Conservation (phyloP, 139 green algal genomes). For the Coelastrella sp. region DNA sequence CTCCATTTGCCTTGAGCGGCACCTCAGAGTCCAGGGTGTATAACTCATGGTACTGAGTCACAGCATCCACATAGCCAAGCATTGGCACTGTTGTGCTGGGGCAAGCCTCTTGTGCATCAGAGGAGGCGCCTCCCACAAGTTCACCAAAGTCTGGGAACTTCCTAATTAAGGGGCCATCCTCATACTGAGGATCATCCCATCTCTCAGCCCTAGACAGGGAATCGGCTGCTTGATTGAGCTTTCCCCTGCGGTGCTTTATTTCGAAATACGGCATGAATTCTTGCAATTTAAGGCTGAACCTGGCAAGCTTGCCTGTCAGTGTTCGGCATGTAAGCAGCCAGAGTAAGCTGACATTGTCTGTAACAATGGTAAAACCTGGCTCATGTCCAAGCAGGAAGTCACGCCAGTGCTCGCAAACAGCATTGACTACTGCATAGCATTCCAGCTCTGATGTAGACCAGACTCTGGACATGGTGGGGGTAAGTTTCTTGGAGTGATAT, state of each 20-base stretch:
- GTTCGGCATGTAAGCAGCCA: slow-evolving; percentile 18
- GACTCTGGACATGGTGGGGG: neutral
- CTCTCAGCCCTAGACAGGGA: neutral
- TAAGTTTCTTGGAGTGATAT: slow-evolving; percentile 37
- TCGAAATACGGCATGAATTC: slow-evolving; percentile 23
- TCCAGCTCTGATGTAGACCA: slow-evolving; percentile 32
- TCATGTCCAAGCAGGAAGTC: slow-evolving; percentile 8
- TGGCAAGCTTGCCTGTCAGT: slow-evolving; percentile 33
- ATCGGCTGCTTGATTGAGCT: neutral
- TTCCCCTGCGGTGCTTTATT: slow-evolving; percentile 28
- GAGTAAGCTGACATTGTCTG: slow-evolving; percentile 36
- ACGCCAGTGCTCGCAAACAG: slow-evolving; percentile 12
- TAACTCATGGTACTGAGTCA: neutral
- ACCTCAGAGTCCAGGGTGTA: neutral
- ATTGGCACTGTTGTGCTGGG: neutral
- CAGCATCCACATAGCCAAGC: too few species aligned
- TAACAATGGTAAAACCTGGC: slow-evolving; percentile 31
- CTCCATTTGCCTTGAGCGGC: neutral
- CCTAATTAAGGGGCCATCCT: neutral
- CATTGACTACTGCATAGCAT: slow-evolving; percentile 43
- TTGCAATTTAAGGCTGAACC: slow-evolving; percentile 36
- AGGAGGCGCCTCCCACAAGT: neutral
- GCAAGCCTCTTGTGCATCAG: neutral
- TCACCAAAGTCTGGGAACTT: neutral
- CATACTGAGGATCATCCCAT: neutral